phyloP scores from a whole-genome alignment of 2,329 filamentous ascomycete species.

The Aureobasidium sp. region DNA sequence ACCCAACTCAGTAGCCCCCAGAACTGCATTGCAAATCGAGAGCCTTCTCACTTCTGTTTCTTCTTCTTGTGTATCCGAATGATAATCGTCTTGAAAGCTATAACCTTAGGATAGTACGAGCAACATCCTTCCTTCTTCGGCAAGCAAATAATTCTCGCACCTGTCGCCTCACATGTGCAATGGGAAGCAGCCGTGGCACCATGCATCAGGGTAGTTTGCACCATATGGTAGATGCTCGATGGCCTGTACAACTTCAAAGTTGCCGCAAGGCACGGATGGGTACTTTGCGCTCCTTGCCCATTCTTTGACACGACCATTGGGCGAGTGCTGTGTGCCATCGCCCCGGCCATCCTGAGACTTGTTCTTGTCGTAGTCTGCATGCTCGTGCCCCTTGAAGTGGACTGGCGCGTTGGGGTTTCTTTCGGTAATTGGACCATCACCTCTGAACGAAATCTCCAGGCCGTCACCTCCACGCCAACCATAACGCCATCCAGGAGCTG shows the following conservation, averaged over 20 bases:
- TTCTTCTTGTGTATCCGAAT: neutral
- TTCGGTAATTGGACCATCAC: conserved; percentile 29
- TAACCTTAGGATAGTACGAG: neutral
- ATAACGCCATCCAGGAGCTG: conserved; percentile 21
- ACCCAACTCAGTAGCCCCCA: neutral
- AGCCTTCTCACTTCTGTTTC: neutral
- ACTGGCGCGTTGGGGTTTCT: conserved; percentile 24
- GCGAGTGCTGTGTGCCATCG: neutral
- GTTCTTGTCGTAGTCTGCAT: neutral
- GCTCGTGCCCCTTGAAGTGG: conserved; percentile 18
- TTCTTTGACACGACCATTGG: neutral
- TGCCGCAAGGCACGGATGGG: conserved; percentile 16
- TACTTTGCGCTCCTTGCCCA: conserved; percentile 15
- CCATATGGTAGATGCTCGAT: conserved; percentile 14
- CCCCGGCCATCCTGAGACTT: neutral
- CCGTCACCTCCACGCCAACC: conserved; percentile 32
- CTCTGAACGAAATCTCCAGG: conserved; percentile 30
- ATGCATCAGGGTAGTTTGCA: neutral
- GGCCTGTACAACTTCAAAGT: conserved; percentile 16
- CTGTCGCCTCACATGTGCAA: neutral
- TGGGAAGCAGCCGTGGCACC: conserved; percentile 17
- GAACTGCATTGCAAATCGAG: neutral
- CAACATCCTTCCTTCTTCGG: neutral
- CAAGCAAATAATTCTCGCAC: neutral
- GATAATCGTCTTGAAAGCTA: neutral